phyloP scores from a whole-genome alignment of 1,284 basidiomycete species.

The Laetiporus sulphureus region DNA sequence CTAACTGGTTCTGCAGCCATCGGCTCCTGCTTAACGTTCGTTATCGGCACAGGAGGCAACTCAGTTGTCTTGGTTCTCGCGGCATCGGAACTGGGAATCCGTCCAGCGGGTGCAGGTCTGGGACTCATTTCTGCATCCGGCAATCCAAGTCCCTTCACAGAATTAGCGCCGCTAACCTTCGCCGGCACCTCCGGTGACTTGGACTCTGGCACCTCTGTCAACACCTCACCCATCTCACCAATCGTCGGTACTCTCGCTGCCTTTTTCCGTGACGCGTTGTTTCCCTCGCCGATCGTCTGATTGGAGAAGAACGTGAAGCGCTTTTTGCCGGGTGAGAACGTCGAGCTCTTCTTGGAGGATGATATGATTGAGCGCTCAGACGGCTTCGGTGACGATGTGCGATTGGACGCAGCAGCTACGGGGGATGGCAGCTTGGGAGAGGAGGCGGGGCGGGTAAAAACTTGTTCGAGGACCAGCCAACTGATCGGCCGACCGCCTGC shows the following conservation, averaged over 20 bases:
- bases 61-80: constrained; percentile 10
- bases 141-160: constrained; percentile 12
- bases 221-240: constrained; percentile 62
- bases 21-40: constrained; percentile 12
- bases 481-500: constrained; percentile 30
- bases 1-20: constrained; percentile 7
- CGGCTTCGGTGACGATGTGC: constrained; percentile 42
- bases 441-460: constrained; percentile 34
- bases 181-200: no score
- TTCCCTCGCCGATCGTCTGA: constrained; percentile 12
- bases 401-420: constrained; percentile 10
- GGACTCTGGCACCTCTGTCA: constrained; percentile 42
- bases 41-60: constrained; percentile 23
- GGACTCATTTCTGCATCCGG: no score
- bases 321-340: constrained; percentile 41
- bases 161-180: no score
- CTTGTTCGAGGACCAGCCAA: constrained; percentile 64
- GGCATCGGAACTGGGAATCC: constrained; percentile 10
- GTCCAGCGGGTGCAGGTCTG: no score
- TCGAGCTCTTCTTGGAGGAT: constrained; percentile 27
- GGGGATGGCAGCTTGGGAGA: constrained; percentile 22
- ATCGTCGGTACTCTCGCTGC: constrained; percentile 30
- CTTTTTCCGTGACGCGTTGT: constrained; percentile 25
- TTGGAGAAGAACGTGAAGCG: constrained; percentile 52
- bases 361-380: constrained; percentile 40